Percentiles rank a stretch among this genome's conserved stretches.
Evolutionary conservation across 768 basidiomycete genomes (phyloP).

Genomic region (Rhizopogon sp.): DNA sequence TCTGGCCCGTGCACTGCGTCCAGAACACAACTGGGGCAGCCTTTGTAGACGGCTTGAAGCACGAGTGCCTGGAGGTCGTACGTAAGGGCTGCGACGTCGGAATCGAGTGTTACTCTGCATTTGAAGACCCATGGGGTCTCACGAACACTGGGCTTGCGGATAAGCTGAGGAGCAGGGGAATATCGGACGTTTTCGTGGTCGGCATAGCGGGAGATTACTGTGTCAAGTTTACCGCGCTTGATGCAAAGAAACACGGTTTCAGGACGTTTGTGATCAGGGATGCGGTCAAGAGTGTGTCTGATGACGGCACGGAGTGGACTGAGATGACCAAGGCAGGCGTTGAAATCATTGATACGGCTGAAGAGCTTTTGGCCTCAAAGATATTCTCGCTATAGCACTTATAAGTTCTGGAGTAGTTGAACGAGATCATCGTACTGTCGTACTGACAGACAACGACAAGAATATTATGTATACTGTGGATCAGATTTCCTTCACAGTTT

Average conservation of each 20-base stretch:
- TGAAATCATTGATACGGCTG: constrained; percentile 23
- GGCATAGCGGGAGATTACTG: constrained; percentile 81
- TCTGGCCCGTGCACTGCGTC: constrained; percentile 85
- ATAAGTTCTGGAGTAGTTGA: neutral
- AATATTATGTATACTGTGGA: neutral
- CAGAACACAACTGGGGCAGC: constrained; percentile 53
- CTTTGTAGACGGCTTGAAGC: constrained; percentile 50
- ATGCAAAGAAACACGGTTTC: constrained; percentile 44
- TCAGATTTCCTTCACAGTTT: too few relatives aligned
- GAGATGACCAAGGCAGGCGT: constrained; percentile 32
- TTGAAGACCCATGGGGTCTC: constrained; percentile 53
- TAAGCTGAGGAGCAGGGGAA: constrained; percentile 33
- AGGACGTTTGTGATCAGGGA: constrained; percentile 46
- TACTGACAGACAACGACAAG: neutral
- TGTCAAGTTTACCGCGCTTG: constrained; percentile 55
- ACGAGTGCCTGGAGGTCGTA: constrained; percentile 37
- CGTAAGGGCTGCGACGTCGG: constrained; percentile 51
- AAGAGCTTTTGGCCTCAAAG: constrained; percentile 15
- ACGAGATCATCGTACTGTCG: neutral
- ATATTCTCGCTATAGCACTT: neutral
- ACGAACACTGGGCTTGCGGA: constrained; percentile 42
- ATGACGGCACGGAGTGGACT: constrained; percentile 31
- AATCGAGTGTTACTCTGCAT: constrained; percentile 82
- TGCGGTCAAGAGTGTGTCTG: constrained; percentile 38
- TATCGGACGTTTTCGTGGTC: constrained; percentile 58